These are phyloP conservation scores for Calamus simplicifolius DNA, from an alignment of 176 grass and related monocot species.

Conservation along the genomic window DNA sequence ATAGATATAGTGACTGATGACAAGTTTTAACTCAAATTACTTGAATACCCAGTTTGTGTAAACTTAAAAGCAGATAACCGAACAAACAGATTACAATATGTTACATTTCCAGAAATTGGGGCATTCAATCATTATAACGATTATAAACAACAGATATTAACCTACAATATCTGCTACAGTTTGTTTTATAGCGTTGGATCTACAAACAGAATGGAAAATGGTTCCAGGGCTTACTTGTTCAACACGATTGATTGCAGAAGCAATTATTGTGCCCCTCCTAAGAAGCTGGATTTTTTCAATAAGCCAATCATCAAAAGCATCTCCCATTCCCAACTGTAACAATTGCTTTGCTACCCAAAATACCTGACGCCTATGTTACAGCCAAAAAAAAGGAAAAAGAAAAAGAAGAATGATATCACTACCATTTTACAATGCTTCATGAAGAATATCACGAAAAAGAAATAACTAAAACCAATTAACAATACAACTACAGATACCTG, in stretches of 20 bases:
- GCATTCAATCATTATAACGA: too few species aligned
- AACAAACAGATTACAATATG: too few species aligned
- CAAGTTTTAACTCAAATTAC: too few species aligned
- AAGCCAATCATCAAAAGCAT: constrained; percentile 99
- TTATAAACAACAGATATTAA: too few species aligned
- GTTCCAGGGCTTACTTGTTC: constrained; percentile 58
- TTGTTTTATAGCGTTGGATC: background rate
- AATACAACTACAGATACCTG: constrained; percentile 41
- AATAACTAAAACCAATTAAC: background rate
- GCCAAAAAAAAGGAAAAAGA: constrained; percentile 7
- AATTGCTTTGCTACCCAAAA: constrained; percentile 99
- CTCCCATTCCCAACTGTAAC: constrained; percentile 98
- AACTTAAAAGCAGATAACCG: too few species aligned
- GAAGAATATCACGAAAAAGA: too few species aligned
- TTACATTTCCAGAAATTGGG: too few species aligned
- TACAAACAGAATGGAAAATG: background rate
- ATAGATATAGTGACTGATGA: too few species aligned
- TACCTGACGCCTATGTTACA: constrained; percentile 60
- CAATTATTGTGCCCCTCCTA: constrained; percentile 74
- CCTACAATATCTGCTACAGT: too few species aligned
- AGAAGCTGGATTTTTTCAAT: constrained; percentile 96
- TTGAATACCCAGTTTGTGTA: too few species aligned
- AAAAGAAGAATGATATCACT: background rate
- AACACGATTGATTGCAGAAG: constrained; percentile 75
- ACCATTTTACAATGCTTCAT: background rate